Percentiles rank a stretch among this genome's conserved stretches.
Evolutionary conservation across 768 basidiomycete species (phyloP).

Genomic region (Trametes cubensis): DNA sequence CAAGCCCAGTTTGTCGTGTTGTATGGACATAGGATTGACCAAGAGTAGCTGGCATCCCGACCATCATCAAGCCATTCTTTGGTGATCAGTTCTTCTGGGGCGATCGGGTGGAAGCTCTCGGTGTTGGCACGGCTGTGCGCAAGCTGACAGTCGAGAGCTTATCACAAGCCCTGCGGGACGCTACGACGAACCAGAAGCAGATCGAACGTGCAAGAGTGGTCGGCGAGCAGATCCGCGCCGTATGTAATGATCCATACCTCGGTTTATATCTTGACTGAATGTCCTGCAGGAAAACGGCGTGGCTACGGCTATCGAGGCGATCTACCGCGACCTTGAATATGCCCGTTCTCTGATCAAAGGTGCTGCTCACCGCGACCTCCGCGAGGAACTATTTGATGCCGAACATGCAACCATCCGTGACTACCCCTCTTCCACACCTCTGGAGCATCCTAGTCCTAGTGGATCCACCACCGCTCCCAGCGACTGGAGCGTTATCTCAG

Average conservation of each 20-base stretch:
- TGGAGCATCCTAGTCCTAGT: constrained; percentile 22
- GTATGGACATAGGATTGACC: neutral
- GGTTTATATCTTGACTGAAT: neutral
- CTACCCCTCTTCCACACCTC: constrained; percentile 23
- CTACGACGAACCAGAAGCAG: constrained; percentile 88
- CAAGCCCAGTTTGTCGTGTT: neutral
- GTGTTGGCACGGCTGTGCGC: constrained; percentile 84
- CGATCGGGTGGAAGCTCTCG: constrained; percentile 95
- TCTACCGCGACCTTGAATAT: constrained; percentile 96
- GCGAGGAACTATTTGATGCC: constrained; percentile 31
- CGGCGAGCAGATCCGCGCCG: constrained; percentile 85
- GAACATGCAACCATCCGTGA: constrained; percentile 43
- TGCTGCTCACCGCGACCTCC: constrained; percentile 28
- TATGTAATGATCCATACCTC: constrained; percentile 38
- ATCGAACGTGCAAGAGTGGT: constrained; percentile 81
- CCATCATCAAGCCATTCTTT: constrained; percentile 96
- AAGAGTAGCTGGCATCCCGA: constrained; percentile 81
- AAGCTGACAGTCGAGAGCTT: constrained; percentile 82
- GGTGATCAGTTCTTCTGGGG: constrained; percentile 99
- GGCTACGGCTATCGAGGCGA: constrained; percentile 87
- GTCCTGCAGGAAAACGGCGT: constrained; percentile 87
- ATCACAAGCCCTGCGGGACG: constrained; percentile 74
- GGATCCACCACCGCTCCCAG: constrained; percentile 50
- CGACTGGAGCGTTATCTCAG: constrained; percentile 89
- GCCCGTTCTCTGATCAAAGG: constrained; percentile 85